Base-by-base conservation (phyloP, 176 grass and related monocot species). In the Metroxylon sagu region DNA sequence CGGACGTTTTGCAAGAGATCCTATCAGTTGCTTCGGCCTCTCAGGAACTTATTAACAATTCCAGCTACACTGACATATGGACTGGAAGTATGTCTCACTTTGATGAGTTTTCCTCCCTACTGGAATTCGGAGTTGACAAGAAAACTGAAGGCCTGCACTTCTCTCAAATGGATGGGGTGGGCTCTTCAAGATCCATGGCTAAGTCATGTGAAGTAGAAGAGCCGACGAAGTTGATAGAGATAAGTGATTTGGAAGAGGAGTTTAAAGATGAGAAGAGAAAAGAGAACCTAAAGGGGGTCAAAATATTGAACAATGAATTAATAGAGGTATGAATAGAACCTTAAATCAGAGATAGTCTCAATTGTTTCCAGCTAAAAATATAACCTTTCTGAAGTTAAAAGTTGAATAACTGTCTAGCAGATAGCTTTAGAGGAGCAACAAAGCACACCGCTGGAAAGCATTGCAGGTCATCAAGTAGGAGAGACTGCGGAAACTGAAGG, bases 201-300 rank as follows among this genome's bases (percentile, higher is more conserved):
- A 83, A 65, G 29, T 56, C 49, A 4, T 53, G 58, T 26, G 59
- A 68, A 16, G 67, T 4, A 28, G 65, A 76, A 59, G 92, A 85
- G 66, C 55, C 68, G 0, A 62, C 16, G 0, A 82, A 68, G 65
- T 53, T 83, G 59, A 71, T 92, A 54, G 84, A 79, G 49, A 85
- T 92, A 3, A 43, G 79, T 69, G 84, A 85, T 64, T 82, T 98
- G 60, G 82, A 76, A 29, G 65, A 81, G 52, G 84, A 83, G 66
- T 77, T 90, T 52, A 85, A 56, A 60, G 76, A 89, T 67, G 82
- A 81, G 57, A 91, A 82, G 62, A 88, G 73, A 29, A 56, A 55
- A 58, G 84, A 97, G 76, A 97, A 88, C 72, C 83, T 97, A 31
- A 78, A 81, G 80, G 78, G 82, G 65, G 50, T 93, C 64, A 81